A percentile compares a stretch with the other conserved stretches of the same genome.
These are phyloP conservation scores for Amphibolis antarctica DNA, from an alignment of 106 monocot species.

Conservation along the genomic window DNA sequence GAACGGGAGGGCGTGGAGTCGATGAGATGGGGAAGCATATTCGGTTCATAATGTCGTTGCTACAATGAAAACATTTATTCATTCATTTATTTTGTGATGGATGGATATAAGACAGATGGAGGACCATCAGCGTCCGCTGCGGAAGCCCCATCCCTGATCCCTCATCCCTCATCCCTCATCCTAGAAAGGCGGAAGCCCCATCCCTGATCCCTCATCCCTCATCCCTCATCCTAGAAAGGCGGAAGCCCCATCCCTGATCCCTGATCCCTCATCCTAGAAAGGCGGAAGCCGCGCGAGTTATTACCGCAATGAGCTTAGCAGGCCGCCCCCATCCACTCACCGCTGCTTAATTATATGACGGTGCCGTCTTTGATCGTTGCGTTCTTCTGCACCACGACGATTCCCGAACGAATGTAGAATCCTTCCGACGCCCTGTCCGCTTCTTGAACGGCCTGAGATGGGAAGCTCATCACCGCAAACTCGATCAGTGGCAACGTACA, in stretches of 20 bases:
- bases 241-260: too few species aligned
- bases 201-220: too few species aligned
- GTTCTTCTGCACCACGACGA: constrained; percentile 59
- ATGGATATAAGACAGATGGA: too few species aligned
- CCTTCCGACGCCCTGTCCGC: constrained; percentile 69
- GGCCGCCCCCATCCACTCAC: constrained; percentile 19
- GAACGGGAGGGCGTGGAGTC: not conserved
- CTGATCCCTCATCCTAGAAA: too few species aligned
- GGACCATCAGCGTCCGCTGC: too few species aligned
- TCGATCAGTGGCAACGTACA: not conserved
- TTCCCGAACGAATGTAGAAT: constrained; percentile 68
- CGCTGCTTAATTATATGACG: constrained; percentile 19
- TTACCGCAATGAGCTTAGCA: constrained; percentile 67
- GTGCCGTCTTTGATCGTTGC: constrained; percentile 67
- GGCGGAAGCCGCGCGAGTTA: too few species aligned
- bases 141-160: too few species aligned
- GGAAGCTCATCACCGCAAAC: not conserved
- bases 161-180: too few species aligned
- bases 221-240: too few species aligned
- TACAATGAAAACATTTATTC: constrained; percentile 29
- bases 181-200: too few species aligned
- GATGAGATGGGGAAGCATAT: not conserved
- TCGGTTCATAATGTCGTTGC: not conserved
- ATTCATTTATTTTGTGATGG: too few species aligned
- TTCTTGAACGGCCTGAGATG: constrained; percentile 62